Evolutionary conservation across 495 filamentous ascomycete genomes (phyloP), one percentile per base, ranked within the genome.

Genomic region (Lentithecium fluviatile): DNA sequence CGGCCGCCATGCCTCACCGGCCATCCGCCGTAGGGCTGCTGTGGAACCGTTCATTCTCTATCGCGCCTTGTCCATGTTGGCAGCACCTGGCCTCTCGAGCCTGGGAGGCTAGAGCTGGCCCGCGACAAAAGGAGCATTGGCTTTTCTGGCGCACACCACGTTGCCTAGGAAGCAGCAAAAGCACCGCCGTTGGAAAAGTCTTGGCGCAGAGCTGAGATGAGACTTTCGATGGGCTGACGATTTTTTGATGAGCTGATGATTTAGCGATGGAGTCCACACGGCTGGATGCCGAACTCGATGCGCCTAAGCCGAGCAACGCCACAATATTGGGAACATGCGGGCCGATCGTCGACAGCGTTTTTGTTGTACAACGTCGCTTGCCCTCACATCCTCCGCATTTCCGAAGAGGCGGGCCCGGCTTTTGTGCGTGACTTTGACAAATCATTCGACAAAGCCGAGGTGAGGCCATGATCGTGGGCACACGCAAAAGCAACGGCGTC

Each of bases 201-300:
- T 45, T 45, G 52, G 26, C 15, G 21, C 34, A 45, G 46, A 52
- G 56, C 56, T 60, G 56, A 58, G 37, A 26, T 58, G 26, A 60
- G 10, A 51, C 19, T 45, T 42, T 36, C 29, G 34, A 45, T 45
- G 32, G 43, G 21, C 32, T 37, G 38, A 20, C 6, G 2, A 13
- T 29, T 20, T 21, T 15, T 26, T 45, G 15, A 20, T 51, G 45
- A 60, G 37, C 20, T 15, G 7, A 21, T 19, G 38, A 38, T 43
- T 55, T 45, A 32, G 52, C 23, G 46, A 51, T 36, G 15, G 48
- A 58, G 34, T 34, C 56, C 46, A 50, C 56, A 58, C 36, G 32
- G 54, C 32, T 15, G 6, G 32, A n/a, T 19, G 42, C 34, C 56
- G 56, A 10, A 36, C 26, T 47, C 20, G 19, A 12, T 45, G 37